A percentile compares a stretch with the other conserved stretches of the same genome.
phyloP scores from a whole-genome alignment of 352 stramenopile species.

The Phytophthora tentaculata region DNA sequence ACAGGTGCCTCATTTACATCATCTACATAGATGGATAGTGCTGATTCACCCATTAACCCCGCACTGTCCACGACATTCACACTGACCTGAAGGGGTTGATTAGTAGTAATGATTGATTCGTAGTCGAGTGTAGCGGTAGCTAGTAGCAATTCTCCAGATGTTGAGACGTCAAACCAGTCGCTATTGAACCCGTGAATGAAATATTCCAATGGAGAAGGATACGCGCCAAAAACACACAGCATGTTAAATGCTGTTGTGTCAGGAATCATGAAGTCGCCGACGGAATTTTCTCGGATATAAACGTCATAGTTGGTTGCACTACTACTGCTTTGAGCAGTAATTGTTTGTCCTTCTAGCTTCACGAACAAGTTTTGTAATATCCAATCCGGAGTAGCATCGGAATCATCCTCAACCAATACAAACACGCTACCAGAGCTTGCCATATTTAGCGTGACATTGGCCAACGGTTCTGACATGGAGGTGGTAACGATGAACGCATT shows the following conservation, averaged over 20 bases:
- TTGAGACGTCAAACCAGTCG: constrained; percentile 31
- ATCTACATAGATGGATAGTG: constrained; percentile 49
- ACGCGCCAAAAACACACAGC: constrained; percentile 41
- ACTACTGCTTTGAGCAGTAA: constrained; percentile 38
- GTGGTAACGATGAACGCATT: constrained; percentile 27
- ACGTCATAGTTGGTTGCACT: constrained; percentile 35
- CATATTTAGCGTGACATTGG: constrained; percentile 18
- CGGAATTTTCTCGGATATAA: constrained; percentile 17
- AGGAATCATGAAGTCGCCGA: constrained; percentile 18
- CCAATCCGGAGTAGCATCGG: constrained; percentile 17
- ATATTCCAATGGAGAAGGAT: constrained; percentile 26
- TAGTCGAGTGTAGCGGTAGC: constrained; percentile 41
- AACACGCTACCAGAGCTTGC: constrained; percentile 26
- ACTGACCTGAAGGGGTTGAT: constrained; percentile 32
- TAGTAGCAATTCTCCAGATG: constrained; percentile 31
- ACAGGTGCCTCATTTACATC: constrained; percentile 56
- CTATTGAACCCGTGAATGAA: constrained; percentile 34
- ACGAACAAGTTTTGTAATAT: constrained; percentile 15
- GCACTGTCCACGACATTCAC: constrained; percentile 46
- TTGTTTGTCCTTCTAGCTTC: constrained; percentile 10
- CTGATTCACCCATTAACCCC: constrained; percentile 45
- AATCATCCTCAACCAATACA: constrained; percentile 24
- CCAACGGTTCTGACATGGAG: constrained; percentile 3
- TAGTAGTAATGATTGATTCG: constrained; percentile 31
- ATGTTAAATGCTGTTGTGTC: constrained; percentile 1